A percentile compares a stretch with the other conserved stretches of the same genome.
Conservation (phyloP, 2,329 filamentous ascomycete species). For the Fusarium sp. region DNA sequence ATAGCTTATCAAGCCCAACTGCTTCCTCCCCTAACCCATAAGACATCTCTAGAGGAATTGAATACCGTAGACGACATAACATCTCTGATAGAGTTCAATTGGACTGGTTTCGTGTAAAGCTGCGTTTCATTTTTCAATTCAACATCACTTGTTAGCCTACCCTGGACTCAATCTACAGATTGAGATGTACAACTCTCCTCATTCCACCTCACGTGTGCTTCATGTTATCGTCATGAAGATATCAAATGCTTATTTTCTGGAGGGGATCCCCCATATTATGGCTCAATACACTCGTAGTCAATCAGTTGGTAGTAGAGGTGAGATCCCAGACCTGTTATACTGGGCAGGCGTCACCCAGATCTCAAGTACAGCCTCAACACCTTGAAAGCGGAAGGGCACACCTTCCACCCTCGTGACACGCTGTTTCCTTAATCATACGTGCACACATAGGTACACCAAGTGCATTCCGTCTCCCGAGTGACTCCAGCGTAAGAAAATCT, state of each 20-base stretch:
- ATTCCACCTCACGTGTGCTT: neutral
- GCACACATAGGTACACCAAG: neutral
- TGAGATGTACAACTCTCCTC: neutral
- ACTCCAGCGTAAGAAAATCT: neutral
- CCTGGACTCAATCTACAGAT: neutral
- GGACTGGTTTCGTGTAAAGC: neutral
- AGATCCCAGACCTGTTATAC: neutral
- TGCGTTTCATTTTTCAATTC: neutral
- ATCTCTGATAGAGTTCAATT: neutral
- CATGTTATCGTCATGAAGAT: neutral
- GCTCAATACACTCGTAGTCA: neutral
- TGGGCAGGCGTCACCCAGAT: neutral
- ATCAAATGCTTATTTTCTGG: neutral
- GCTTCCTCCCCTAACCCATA: neutral
- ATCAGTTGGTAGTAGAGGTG: neutral
- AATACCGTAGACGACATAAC: neutral
- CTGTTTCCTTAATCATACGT: neutral
- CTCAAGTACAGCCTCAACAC: neutral
- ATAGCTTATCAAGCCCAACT: neutral
- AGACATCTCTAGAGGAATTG: neutral
- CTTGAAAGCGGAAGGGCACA: neutral
- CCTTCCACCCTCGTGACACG: neutral
- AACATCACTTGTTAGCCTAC: neutral
- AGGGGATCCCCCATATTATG: neutral
- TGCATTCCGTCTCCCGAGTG: neutral